A percentile compares a stretch with the other conserved stretches of the same genome.
Conservation (phyloP, 2,329 filamentous ascomycete species). For the Akanthomyces dipterigenus region DNA sequence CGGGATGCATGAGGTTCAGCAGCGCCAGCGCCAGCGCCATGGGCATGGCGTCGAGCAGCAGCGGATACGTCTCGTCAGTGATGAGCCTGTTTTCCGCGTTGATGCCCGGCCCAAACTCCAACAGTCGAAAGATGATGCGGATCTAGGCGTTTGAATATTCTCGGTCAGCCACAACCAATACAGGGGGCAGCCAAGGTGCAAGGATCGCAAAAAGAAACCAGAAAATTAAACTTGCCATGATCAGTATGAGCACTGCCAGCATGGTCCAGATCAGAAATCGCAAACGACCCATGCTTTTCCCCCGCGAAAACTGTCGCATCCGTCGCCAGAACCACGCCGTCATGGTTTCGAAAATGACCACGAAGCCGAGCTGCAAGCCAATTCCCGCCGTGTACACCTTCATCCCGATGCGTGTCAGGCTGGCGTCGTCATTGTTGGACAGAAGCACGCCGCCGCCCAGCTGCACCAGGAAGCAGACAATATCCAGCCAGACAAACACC, state of each 20-base stretch:
- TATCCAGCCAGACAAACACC: conserved; percentile 41
- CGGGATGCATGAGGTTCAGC: conserved; percentile 41
- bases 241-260: conserved; percentile 27
- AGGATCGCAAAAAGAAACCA: neutral
- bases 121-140: conserved; percentile 54
- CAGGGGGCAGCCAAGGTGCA: too few species aligned
- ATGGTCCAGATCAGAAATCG: conserved; percentile 28
- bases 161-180: neutral
- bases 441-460: conserved; percentile 31
- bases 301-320: conserved; percentile 18
- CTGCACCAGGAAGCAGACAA: conserved; percentile 42
- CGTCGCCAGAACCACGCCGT: conserved; percentile 29
- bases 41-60: conserved; percentile 45
- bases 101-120: conserved; percentile 46
- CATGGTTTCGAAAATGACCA: conserved; percentile 30
- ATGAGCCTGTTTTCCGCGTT: conserved; percentile 37
- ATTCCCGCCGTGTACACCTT: conserved; percentile 34
- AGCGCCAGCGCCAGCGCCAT: conserved; percentile 43
- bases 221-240: conserved; percentile 25
- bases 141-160: conserved; percentile 25
- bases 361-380: conserved; percentile 29
- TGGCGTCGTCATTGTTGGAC: conserved; percentile 21
- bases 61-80: conserved; percentile 45
- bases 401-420: conserved; percentile 27
- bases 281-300: conserved; percentile 22